Evolutionary conservation across 2,329 filamentous ascomycete genomes (phyloP).

Genomic region (Verticillium nubilum): DNA sequence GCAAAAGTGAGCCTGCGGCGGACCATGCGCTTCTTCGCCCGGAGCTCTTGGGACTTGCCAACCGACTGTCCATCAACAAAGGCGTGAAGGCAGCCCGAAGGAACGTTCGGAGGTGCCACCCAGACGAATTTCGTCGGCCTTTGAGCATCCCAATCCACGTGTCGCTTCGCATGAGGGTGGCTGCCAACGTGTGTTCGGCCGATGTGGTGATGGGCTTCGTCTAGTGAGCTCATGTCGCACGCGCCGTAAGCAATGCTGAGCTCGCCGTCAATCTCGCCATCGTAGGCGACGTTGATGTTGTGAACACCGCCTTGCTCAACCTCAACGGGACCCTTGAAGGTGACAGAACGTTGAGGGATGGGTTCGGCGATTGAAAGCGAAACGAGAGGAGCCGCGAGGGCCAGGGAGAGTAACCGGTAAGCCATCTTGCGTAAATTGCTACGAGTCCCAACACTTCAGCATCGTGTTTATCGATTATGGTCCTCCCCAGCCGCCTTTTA

Average conservation of each 20-base stretch:
- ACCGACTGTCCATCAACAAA: slow-evolving; percentile 13
- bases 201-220: slow-evolving; percentile 10
- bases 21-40: slow-evolving; percentile 7
- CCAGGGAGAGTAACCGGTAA: neutral
- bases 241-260: slow-evolving; percentile 13
- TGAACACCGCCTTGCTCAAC: slow-evolving; percentile 11
- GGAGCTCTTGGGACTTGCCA: slow-evolving; percentile 13
- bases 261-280: slow-evolving; percentile 13
- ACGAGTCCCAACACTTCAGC: no score
- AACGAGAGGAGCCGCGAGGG: neutral
- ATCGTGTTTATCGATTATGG: no score
- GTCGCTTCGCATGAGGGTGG: slow-evolving; percentile 16
- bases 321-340: slow-evolving; percentile 3
- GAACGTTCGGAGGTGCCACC: slow-evolving; percentile 7
- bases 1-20: slow-evolving; percentile 9
- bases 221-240: slow-evolving; percentile 4
- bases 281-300: slow-evolving; percentile 16
- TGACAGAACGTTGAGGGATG: neutral
- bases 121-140: slow-evolving; percentile 17
- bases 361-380: neutral
- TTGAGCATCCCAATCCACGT: slow-evolving; percentile 9
- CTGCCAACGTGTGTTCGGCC: slow-evolving; percentile 15
- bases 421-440: neutral
- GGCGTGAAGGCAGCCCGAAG: slow-evolving; percentile 14
- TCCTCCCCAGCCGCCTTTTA: neutral